Evolutionary conservation across 78 protist genomes (phyloP), one percentile per base, ranked within the genome.

Genomic region (Emiliania huxleyi): DNA sequence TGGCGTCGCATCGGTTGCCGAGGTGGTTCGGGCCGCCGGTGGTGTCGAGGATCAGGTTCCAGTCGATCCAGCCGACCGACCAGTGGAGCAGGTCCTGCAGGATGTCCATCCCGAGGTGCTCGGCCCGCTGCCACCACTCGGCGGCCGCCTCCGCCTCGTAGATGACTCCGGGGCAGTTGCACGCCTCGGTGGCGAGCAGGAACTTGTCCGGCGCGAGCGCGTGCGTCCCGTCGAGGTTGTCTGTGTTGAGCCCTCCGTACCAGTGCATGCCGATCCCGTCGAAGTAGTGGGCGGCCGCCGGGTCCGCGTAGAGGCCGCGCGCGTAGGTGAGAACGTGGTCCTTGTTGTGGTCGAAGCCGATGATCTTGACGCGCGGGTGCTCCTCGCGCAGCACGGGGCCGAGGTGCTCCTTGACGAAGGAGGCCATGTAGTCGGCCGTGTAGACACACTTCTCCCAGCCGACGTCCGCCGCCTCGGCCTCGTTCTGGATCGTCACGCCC

Each of bases 281-380:
- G 43, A 93, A 92, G 49, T n/a, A 93, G 56, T 69, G 0, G 23
- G 88, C 46, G 18, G 95, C 93, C 29, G 71, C 48, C 46, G 91
- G 43, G 85, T 89, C 91, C 71, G 69, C 8, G 48, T 71, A 62
- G 42, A 90, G 40, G 23, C 1, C 62, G n/a, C 69, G 21, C 15
- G 93, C 69, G 73, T 71, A 93, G 22, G 21, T 35, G 26, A 23
- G 37, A 48, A 93, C 38, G 52, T 91, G 69, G 75, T 69, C 75
- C 88, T 40, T 93, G 35, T 94, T 93, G 92, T 94, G 91, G 71
- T 94, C 95, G 49, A 69, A 93, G 25, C 87, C 55, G 84, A 94
- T 79, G 56, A 94, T 87, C 38, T 93, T 89, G 38, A 94, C 92
- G 88, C 38, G 48, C 25, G 95, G 95, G 37, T 94, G 93, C 25